Evolutionary conservation across 2,329 filamentous ascomycete species (phyloP).

Genomic region (Knufia petricola): DNA sequence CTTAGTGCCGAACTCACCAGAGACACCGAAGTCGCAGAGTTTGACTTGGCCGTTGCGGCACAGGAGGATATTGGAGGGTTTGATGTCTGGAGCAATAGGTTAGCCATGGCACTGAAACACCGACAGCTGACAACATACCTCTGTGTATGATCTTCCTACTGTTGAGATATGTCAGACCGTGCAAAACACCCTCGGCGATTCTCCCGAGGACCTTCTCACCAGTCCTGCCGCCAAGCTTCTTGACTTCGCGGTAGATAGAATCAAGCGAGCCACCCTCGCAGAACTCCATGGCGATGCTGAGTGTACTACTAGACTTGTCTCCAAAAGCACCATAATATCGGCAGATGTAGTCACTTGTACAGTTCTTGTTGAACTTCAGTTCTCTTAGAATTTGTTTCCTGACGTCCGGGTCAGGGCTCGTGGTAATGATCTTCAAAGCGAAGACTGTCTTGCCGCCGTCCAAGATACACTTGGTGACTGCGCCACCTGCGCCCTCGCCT

Average conservation of each 20-base stretch:
- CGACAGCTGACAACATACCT: conserved; percentile 29
- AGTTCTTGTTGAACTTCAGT: conserved; percentile 95
- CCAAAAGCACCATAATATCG: conserved; percentile 96
- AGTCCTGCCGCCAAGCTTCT: conserved; percentile 84
- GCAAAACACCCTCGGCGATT: conserved; percentile 87
- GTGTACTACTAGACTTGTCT: conserved; percentile 89
- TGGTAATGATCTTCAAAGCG: conserved; percentile 96
- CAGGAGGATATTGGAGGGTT: conserved; percentile 91
- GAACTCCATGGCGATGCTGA: conserved; percentile 98
- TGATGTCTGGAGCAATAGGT: conserved; percentile 61
- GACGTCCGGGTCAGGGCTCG: conserved; percentile 92
- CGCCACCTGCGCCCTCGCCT: conserved; percentile 90
- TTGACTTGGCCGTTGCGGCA: conserved; percentile 91
- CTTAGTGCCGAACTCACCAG: conserved; percentile 95
- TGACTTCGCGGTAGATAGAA: conserved; percentile 95
- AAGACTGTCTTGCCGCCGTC: conserved; percentile 91
- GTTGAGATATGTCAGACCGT: conserved; percentile 89
- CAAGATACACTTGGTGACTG: conserved; percentile 81
- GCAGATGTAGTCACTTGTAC: conserved; percentile 91
- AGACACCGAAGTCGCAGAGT: conserved; percentile 96
- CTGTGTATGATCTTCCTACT: conserved; percentile 95
- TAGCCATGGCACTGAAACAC: conserved; percentile 8
- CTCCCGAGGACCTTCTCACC: conserved; percentile 97
- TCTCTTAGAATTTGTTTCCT: conserved; percentile 98
- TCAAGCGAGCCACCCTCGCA: conserved; percentile 94